Evolutionary conservation across 179 eudicot species (phyloP).

Genomic region (Patellifolia procumbens): DNA sequence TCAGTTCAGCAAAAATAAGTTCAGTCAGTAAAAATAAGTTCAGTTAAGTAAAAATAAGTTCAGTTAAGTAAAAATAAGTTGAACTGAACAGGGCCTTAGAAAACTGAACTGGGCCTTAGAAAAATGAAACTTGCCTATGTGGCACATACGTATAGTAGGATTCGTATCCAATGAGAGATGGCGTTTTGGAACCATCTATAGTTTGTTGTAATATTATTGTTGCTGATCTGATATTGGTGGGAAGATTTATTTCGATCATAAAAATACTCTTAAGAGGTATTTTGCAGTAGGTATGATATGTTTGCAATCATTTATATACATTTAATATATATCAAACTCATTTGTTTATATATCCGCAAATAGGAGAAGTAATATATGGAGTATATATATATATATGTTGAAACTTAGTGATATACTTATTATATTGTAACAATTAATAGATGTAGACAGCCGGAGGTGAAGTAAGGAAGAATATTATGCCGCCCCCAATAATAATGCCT

Average conservation of each 20-base stretch:
- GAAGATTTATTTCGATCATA: neutral
- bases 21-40: too few species aligned
- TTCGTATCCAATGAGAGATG: slow-evolving; percentile 1
- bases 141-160: neutral
- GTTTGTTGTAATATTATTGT: neutral
- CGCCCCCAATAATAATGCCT: neutral
- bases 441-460: slow-evolving; percentile 2
- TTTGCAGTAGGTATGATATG: slow-evolving; percentile 19
- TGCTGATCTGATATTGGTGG: slow-evolving; percentile 15
- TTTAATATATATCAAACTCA: neutral
- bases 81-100: too few species aligned
- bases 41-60: too few species aligned
- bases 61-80: too few species aligned
- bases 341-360: slow-evolving; percentile 5
- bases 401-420: too few species aligned
- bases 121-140: neutral
- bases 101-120: too few species aligned
- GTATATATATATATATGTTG: too few species aligned
- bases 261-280: neutral
- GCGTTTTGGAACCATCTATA: neutral
- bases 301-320: slow-evolving; percentile 3
- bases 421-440: too few species aligned
- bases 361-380: neutral
- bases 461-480: slow-evolving; percentile 9
- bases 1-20: too few species aligned